Percentiles rank a stretch among this genome's conserved stretches.
Evolutionary conservation across 148 eudicot species (phyloP).

Genomic region (Camellia sinensis): DNA sequence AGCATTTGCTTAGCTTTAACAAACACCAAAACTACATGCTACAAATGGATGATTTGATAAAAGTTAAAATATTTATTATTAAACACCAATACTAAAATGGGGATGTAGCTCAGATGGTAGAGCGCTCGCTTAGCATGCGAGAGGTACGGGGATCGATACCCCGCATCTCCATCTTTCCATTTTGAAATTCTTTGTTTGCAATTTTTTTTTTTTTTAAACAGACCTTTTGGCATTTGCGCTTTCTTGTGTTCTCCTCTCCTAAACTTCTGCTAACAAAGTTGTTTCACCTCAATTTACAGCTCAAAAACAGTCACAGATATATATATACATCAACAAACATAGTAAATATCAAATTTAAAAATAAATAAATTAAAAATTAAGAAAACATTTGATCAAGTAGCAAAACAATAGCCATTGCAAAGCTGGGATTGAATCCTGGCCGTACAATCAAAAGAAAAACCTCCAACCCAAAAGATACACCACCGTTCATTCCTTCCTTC

Average conservation of each 20-base stretch:
- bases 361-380: background rate
- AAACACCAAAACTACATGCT: too few relatives aligned
- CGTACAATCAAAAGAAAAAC: constrained; percentile 61
- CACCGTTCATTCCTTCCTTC: constrained; percentile 51
- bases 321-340: background rate
- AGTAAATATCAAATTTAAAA: background rate
- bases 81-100: constrained; percentile 14
- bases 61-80: too few relatives aligned
- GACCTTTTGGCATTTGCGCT: too few relatives aligned
- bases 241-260: too few relatives aligned
- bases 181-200: too few relatives aligned
- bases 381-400: constrained; percentile 73
- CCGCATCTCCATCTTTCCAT: constrained; percentile 75
- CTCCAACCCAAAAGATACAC: constrained; percentile 68
- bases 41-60: too few relatives aligned
- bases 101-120: constrained; percentile 99
- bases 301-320: too few relatives aligned
- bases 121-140: constrained; percentile 99
- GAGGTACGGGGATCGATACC: constrained; percentile 99
- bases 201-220: too few relatives aligned
- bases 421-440: constrained; percentile 51
- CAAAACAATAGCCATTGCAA: constrained; percentile 81
- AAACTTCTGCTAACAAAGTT: too few relatives aligned
- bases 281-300: too few relatives aligned
- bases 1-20: too few relatives aligned